Conservation (phyloP, 1,284 basidiomycete species). For the Anthracocystis setariae region DNA sequence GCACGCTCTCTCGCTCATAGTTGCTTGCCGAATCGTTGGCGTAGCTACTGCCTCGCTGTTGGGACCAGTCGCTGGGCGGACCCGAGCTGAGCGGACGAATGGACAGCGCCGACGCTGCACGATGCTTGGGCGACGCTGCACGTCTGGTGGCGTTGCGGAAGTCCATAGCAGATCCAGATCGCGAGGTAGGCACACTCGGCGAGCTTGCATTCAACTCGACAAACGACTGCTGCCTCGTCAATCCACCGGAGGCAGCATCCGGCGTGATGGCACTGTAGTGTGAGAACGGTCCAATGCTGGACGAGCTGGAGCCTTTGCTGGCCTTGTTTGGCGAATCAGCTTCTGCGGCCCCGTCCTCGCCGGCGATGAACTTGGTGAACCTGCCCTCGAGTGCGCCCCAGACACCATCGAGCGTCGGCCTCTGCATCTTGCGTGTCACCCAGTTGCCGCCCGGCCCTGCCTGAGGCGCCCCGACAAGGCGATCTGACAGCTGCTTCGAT, state of each 20-base stretch:
- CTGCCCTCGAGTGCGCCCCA: constrained; percentile 93
- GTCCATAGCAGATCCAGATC: constrained; percentile 53
- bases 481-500: constrained; percentile 82
- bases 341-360: constrained; percentile 59
- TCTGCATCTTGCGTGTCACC: constrained; percentile 77
- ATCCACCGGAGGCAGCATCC: constrained; percentile 68
- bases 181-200: constrained; percentile 43
- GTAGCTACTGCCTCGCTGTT: constrained; percentile 15
- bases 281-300: constrained; percentile 80
- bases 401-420: constrained; percentile 87
- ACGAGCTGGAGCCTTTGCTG: constrained; percentile 49
- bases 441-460: constrained; percentile 67
- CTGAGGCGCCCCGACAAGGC: constrained; percentile 80
- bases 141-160: constrained; percentile 44
- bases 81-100: constrained; percentile 43
- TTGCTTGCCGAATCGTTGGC: constrained; percentile 29
- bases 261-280: constrained; percentile 95
- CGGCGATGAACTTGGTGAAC: constrained; percentile 95
- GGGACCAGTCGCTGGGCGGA: constrained; percentile 50
- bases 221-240: constrained; percentile 65
- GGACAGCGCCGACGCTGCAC: constrained; percentile 49
- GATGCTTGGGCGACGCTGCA: constrained; percentile 45
- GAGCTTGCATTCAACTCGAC: constrained; percentile 48
- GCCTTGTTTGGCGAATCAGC: constrained; percentile 68
- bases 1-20: constrained; percentile 33